A percentile compares a stretch with the other conserved stretches of the same genome.
These are phyloP conservation scores for Erythrophleum fordii DNA, from an alignment of 306 rosid species.

Conservation along the genomic window DNA sequence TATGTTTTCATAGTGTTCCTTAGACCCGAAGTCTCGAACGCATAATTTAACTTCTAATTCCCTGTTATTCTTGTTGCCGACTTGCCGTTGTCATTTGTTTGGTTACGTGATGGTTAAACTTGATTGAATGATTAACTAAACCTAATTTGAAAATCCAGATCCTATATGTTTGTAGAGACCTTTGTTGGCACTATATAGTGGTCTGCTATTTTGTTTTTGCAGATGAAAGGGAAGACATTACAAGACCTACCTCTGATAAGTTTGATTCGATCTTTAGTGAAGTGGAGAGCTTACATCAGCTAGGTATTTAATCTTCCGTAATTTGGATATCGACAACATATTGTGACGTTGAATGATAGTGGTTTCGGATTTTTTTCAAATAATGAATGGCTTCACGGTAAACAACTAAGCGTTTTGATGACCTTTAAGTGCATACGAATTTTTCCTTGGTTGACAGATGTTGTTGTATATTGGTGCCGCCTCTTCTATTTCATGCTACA, in stretches of 20 bases:
- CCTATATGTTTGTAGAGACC: background rate
- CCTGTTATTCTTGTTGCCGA: background rate
- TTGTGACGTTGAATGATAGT: background rate
- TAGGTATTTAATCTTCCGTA: conserved; percentile 40
- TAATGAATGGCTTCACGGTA: background rate
- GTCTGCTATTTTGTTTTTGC: conserved; percentile 19
- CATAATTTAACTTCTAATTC: background rate
- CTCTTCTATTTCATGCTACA: conserved; percentile 1
- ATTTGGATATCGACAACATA: background rate
- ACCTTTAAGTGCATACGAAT: background rate
- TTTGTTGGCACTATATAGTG: background rate
- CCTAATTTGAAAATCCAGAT: background rate
- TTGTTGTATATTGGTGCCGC: background rate
- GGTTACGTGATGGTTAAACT: background rate
- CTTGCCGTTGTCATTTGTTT: background rate
- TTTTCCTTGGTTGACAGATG: background rate
- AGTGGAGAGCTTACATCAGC: conserved; percentile 49
- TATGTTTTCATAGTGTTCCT: background rate
- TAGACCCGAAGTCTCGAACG: background rate
- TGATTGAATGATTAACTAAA: background rate
- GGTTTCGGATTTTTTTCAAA: background rate
- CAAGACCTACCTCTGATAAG: conserved; percentile 34
- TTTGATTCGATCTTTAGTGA: conserved; percentile 42
- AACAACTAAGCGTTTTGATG: background rate
- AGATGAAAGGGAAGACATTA: conserved; percentile 46